Evolutionary conservation across 345 rosid species (phyloP).

Genomic region (Syzygium jambos): DNA sequence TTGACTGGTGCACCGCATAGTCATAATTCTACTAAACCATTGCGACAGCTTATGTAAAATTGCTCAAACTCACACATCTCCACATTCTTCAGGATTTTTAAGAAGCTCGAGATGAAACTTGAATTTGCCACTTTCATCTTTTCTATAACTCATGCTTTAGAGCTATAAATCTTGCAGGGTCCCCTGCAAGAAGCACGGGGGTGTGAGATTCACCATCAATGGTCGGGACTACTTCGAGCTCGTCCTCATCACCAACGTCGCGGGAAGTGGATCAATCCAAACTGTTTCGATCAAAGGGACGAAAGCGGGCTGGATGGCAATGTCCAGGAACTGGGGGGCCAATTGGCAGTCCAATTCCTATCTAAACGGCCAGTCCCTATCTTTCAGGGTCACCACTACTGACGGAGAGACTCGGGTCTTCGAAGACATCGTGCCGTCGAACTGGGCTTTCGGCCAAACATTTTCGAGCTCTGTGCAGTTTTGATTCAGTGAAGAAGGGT

Average conservation of each 20-base stretch:
- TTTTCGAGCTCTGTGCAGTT: conserved; percentile 43
- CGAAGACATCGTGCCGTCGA: conserved; percentile 36
- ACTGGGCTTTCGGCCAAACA: conserved; percentile 69
- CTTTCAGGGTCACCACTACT: conserved; percentile 61
- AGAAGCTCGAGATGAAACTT: not conserved
- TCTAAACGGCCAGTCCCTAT: conserved; percentile 71
- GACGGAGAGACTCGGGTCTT: conserved; percentile 53
- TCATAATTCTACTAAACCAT: not conserved
- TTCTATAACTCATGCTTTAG: not conserved
- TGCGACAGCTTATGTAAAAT: not conserved
- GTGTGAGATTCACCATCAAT: conserved; percentile 77
- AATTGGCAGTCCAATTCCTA: conserved; percentile 91
- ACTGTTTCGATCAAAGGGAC: conserved; percentile 69
- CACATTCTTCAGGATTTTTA: not conserved
- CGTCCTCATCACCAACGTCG: conserved; percentile 67
- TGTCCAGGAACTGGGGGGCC: conserved; percentile 96
- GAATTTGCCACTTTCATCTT: not conserved
- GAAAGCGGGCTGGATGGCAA: conserved; percentile 70
- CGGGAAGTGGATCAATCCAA: conserved; percentile 60
- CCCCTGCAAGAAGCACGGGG: conserved; percentile 77
- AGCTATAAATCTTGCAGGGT: conserved; percentile 34
- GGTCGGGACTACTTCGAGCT: conserved; percentile 91
- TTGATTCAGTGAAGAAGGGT: conserved; percentile 4
- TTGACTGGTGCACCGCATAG: not conserved
- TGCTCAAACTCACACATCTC: not conserved